Evolutionary conservation across 257 asterid genomes (phyloP).

Genomic region (Plantago ovata): DNA sequence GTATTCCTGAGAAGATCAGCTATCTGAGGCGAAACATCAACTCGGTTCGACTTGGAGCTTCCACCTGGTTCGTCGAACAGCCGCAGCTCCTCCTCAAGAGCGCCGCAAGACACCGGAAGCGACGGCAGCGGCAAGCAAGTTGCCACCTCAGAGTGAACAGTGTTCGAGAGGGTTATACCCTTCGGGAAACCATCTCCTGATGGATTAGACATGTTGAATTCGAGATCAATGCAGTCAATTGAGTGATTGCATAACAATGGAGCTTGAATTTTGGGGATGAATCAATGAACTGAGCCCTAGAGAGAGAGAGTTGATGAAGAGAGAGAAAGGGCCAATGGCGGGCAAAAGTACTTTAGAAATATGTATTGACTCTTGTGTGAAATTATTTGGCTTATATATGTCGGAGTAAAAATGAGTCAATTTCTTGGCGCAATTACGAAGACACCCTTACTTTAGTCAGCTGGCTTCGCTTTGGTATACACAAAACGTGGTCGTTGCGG

Average conservation of each 20-base stretch:
- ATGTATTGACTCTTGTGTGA: conserved; percentile 14
- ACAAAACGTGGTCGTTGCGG: no score
- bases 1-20: conserved; percentile 78
- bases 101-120: conserved; percentile 92
- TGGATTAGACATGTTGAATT: conserved; percentile 42
- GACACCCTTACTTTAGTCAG: no score
- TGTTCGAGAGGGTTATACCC: conserved; percentile 78
- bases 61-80: conserved; percentile 47
- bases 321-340: conserved; percentile 53
- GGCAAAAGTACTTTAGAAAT: conserved; percentile 32
- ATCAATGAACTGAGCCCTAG: conserved; percentile 41
- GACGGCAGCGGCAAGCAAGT: conserved; percentile 87
- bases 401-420: not conserved
- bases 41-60: conserved; percentile 39
- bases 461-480: no score
- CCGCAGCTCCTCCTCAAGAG: conserved; percentile 70
- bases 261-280: conserved; percentile 29
- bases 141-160: conserved; percentile 84
- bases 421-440: no score
- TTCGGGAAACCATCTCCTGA: conserved; percentile 42
- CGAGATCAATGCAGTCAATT: conserved; percentile 21
- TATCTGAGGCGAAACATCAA: conserved; percentile 57
- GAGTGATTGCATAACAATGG: conserved; percentile 14
- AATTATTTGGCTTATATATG: not conserved
- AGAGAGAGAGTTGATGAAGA: conserved; percentile 41